Base-by-base conservation (phyloP, 2,329 filamentous ascomycete species). In the Penicillium sp. region DNA sequence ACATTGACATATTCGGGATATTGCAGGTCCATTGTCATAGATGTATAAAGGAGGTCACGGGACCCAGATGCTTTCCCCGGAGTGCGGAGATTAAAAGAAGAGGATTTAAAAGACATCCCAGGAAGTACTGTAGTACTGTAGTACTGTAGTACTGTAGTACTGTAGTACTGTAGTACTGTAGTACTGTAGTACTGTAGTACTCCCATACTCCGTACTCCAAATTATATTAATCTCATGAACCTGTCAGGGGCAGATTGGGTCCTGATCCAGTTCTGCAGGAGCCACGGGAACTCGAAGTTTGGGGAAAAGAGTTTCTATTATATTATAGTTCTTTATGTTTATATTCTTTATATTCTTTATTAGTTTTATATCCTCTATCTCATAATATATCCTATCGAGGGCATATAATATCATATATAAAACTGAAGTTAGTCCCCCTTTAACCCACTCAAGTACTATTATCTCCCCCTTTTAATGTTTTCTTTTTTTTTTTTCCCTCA, bases 391-490 rank as follows among this genome's bases (percentile, higher is more conserved):
- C 42, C 7, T 20, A 32, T 22, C 11, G 24, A 44, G 43, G 13
- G 29, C 43, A 32, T 32, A 45, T 29, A 44, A 40, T 16, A 26
- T 11, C 11, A 16, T 32, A 16, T 48, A 37, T 29, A 29, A 29
- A 13, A 13, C 14, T n/a, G 14, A 22, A 50, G 40, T 51, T 43
- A 32, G 39, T 58, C 56, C 42, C 62, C 62, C 63, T 61, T 58
- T 58, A 61, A 62, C 62, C 51, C 58, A 58, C 59, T 59, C 55
- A 24, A 24, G 22, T 24, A 4, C 22, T 51, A 58, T 58, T 76
- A 43, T 72, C 69, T 4, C 64, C 73, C 49, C 76, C 70, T 37
- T 63, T 63, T 60, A 52, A 52, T 59, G 50, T 57, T 60, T 64
- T 55, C 59, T 8, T 26, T 26, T 24, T 24, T 24, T 63, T 54